Evolutionary conservation across 257 asterid species (phyloP).

Genomic region (Prunella vulgaris): DNA sequence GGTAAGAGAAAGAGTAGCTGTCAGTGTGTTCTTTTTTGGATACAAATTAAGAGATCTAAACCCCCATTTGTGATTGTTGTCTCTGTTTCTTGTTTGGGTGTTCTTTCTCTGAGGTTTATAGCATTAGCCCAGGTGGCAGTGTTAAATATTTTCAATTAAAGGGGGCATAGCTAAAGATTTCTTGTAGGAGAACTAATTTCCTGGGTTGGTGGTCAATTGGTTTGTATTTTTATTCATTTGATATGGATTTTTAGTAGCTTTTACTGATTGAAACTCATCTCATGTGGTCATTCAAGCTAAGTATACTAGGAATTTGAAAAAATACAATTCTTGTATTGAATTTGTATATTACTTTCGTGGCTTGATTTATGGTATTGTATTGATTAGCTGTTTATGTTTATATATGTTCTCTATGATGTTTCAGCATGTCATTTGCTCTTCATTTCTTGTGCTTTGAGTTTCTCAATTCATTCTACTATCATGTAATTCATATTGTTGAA

Average conservation of each 20-base stretch:
- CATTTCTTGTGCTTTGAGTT: slow-evolving; percentile 13
- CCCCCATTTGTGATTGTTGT: neutral
- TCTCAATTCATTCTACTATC: neutral
- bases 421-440: neutral
- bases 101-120: neutral
- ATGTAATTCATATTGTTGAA: neutral
- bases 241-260: neutral
- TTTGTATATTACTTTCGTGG: neutral
- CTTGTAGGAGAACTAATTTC: neutral
- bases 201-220: neutral
- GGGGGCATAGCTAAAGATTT: neutral
- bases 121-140: neutral
- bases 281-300: too few relatives aligned
- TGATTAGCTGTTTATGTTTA: neutral
- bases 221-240: neutral
- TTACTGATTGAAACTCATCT: too few relatives aligned
- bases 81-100: neutral
- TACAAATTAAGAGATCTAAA: neutral
- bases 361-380: neutral
- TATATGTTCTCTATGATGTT: neutral
- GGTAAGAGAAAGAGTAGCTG: slow-evolving; percentile 1
- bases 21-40: neutral
- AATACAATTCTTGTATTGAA: neutral
- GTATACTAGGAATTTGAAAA: neutral
- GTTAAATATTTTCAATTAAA: neutral